Evolutionary conservation across 2,329 filamentous ascomycete species (phyloP).

Genomic region (Cercospora sp.): DNA sequence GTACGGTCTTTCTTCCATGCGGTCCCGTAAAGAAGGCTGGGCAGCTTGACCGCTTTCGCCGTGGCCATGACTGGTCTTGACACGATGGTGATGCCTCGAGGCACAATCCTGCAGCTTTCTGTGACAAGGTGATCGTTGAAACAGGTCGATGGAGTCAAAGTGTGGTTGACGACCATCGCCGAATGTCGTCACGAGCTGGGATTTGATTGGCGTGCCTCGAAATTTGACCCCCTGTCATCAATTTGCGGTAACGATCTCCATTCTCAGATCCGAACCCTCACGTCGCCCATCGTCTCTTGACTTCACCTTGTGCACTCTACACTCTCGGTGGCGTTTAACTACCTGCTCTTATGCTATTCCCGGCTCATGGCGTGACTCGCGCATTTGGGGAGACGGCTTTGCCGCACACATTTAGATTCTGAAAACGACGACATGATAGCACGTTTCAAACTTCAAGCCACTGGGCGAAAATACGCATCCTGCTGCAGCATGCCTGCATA

Average conservation of each 20-base stretch:
- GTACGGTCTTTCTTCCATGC: conserved; percentile 80
- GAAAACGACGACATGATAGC: not conserved
- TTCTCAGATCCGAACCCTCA: not conserved
- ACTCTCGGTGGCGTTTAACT: conserved; percentile 1
- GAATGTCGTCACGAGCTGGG: conserved; percentile 5
- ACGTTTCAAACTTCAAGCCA: conserved; percentile 2
- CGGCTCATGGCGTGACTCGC: conserved; percentile 2
- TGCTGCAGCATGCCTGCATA: not conserved
- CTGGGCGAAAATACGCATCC: not conserved
- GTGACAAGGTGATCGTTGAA: conserved; percentile 17
- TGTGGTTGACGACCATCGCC: not conserved
- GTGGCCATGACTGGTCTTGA: conserved; percentile 19
- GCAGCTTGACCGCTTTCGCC: conserved; percentile 28
- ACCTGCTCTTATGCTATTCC: not conserved
- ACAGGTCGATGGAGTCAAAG: conserved; percentile 11
- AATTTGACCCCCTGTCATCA: conserved; percentile 6
- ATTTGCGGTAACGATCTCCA: conserved; percentile 6
- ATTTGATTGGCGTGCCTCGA: conserved; percentile 11
- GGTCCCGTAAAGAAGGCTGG: conserved; percentile 69
- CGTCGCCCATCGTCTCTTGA: conserved; percentile 5
- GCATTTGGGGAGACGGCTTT: not conserved
- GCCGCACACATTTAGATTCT: not conserved
- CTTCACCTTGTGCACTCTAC: not conserved
- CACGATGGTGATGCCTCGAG: conserved; percentile 7
- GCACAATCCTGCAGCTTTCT: not conserved